These are phyloP conservation scores for Gamarada debralockiae DNA, from an alignment of 495 filamentous ascomycete genomes.

Conservation along the genomic window DNA sequence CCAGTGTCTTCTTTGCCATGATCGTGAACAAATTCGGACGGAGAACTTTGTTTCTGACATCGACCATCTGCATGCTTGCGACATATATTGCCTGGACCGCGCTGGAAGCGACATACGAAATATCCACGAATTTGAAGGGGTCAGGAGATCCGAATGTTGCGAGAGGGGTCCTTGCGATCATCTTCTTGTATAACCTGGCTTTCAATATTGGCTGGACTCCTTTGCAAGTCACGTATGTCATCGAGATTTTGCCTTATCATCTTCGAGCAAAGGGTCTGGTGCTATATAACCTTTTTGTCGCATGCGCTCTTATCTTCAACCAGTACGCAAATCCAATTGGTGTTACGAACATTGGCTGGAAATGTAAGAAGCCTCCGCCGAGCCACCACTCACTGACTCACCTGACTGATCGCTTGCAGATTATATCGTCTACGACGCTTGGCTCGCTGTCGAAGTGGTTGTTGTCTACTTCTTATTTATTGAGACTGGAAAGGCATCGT, in stretches of 20 bases:
- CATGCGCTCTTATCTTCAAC: slow-evolving; percentile 49
- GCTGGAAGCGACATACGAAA: slow-evolving; percentile 29
- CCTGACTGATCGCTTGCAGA: slow-evolving; percentile 6
- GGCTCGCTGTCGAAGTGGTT: slow-evolving; percentile 28
- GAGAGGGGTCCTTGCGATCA: slow-evolving; percentile 52
- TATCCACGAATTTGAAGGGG: slow-evolving; percentile 37
- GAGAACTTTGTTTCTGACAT: slow-evolving; percentile 51
- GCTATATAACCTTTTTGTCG: slow-evolving; percentile 48
- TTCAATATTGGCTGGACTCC: slow-evolving; percentile 62
- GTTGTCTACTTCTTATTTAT: slow-evolving; percentile 32
- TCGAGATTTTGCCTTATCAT: slow-evolving; percentile 70
- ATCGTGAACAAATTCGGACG: slow-evolving; percentile 60
- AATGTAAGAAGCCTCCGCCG: slow-evolving; percentile 12
- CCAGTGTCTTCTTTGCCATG: slow-evolving; percentile 49
- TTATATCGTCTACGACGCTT: slow-evolving; percentile 28
- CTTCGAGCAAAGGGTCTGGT: slow-evolving; percentile 58
- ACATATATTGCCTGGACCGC: slow-evolving; percentile 40
- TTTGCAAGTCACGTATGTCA: slow-evolving; percentile 60
- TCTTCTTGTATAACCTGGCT: slow-evolving; percentile 49
- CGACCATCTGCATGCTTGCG: slow-evolving; percentile 56
- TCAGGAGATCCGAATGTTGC: slow-evolving; percentile 34
- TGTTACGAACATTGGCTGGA: slow-evolving; percentile 41
- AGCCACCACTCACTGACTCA: too few species aligned
- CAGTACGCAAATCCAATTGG: slow-evolving; percentile 59
- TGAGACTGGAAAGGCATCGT: slow-evolving; percentile 27